A percentile compares a stretch with the other conserved stretches of the same genome.
Conservation (phyloP, 2,329 filamentous ascomycete species). For the Amauroascus niger region DNA sequence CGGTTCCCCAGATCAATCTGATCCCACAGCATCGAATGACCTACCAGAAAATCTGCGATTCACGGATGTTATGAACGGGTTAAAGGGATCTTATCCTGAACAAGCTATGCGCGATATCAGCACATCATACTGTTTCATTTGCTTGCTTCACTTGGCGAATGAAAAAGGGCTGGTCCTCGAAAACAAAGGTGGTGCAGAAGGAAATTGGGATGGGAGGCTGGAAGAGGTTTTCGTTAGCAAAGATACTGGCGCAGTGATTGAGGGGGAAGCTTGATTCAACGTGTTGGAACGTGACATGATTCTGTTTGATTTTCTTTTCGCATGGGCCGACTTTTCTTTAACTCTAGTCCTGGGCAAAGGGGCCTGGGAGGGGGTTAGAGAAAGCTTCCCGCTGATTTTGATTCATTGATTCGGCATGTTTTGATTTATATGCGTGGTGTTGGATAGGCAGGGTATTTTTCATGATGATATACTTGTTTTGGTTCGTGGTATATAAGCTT, state of each 20-base stretch:
- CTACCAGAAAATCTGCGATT: conserved; percentile 59
- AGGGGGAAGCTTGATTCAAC: conserved; percentile 15
- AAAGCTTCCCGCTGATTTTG: too few relatives aligned
- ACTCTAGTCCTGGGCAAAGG: background rate
- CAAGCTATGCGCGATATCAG: conserved; percentile 87
- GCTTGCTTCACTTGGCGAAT: conserved; percentile 79
- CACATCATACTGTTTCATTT: conserved; percentile 88
- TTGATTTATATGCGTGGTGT: too few relatives aligned
- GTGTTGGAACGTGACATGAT: background rate
- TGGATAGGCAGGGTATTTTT: too few relatives aligned
- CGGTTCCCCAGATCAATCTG: conserved; percentile 25
- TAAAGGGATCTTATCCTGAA: conserved; percentile 78
- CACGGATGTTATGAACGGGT: conserved; percentile 79
- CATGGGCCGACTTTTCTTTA: background rate
- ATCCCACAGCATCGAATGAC: conserved; percentile 21
- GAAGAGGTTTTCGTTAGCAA: conserved; percentile 39
- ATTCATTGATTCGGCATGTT: too few relatives aligned
- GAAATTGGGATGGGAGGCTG: conserved; percentile 22
- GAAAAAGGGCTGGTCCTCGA: conserved; percentile 79
- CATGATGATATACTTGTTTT: background rate
- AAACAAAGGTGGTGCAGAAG: conserved; percentile 36
- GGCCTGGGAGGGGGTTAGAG: too few relatives aligned
- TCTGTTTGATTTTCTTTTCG: background rate
- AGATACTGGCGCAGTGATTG: conserved; percentile 30
- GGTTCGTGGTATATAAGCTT: background rate